phyloP scores from a whole-genome alignment of 257 asterid species.

The Solanum piurae region DNA sequence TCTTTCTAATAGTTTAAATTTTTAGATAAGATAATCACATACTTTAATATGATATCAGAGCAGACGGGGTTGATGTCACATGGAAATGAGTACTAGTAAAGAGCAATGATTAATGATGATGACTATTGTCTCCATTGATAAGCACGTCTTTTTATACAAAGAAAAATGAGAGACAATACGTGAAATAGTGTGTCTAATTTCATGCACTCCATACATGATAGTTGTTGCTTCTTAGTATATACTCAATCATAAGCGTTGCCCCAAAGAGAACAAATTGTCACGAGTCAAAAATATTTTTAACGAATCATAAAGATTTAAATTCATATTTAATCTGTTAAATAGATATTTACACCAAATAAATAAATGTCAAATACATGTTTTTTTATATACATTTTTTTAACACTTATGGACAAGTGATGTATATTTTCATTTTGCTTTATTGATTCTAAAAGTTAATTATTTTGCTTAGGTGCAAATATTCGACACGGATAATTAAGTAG shows the following conservation, averaged over 20 bases:
- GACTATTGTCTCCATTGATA: conserved; percentile 25
- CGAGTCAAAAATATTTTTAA: neutral
- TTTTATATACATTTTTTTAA: neutral
- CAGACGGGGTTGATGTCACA: neutral
- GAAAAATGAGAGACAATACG: neutral
- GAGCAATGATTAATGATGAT: conserved; percentile 27
- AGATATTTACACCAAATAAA: neutral
- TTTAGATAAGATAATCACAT: too few relatives aligned
- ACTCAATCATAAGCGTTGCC: neutral
- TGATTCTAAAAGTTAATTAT: neutral
- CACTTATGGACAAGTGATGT: neutral
- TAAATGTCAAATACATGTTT: neutral
- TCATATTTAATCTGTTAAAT: too few relatives aligned
- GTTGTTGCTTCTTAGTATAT: neutral
- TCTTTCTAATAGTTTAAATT: too few relatives aligned
- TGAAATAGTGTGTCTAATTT: neutral
- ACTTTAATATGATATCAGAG: too few relatives aligned
- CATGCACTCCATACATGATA: neutral
- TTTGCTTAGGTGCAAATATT: neutral
- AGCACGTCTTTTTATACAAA: neutral
- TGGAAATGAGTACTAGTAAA: neutral
- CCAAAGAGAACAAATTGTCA: neutral
- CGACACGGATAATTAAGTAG: neutral
- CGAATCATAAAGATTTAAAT: neutral
- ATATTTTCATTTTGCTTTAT: neutral